Evolutionary conservation across 2,329 filamentous ascomycete species (phyloP), one percentile per base, ranked within the genome.

Genomic region (Fusarium albidum): DNA sequence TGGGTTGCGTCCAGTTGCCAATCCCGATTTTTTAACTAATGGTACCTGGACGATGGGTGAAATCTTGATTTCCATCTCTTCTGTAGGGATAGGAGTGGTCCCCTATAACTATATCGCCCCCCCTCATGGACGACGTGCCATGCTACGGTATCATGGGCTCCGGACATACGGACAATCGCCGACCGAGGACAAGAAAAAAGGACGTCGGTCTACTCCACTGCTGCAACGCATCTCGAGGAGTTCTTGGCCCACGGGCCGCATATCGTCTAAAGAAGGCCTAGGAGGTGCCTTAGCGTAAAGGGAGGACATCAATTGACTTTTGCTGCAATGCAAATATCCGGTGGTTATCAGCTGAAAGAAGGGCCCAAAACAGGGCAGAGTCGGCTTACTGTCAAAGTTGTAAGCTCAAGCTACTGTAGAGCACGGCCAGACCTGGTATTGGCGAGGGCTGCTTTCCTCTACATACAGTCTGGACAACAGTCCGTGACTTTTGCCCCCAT

Each of bases 271-370:
- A 57, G 52, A 51, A 12, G 46, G 52, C 44, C 32, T 56, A 51
- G 54, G 31, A 27, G 35, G 14, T 18, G 40, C 15, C 12, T 56
- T 57, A 52, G 55, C 41, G 47, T 21, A 43, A 25, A 46, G 49
- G 26, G 18, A 26, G 37, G 35, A 28, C 26, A 47, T 35, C n/a
- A 39, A 57, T 43, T 43, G 46, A 52, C 29, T 41, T 46, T 46
- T 21, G 29, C 15, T 18, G 29, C 14, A 39, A 33, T 44, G 37
- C 43, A 43, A 27, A 38, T 53, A 32, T 52, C 7, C 21, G 21
- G n/a, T n/a, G n/a, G n/a, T n/a, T n/a, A n/a, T 53, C 50, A 53
- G 50, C 50, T 52, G 51, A 45, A 34, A 29, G 27, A 43, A 29
- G 25, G 28, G 28, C 18, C 21, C 32, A n/a, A 32, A 25, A 7